Base-by-base conservation (phyloP, 225 moss, liverwort and hornwort species). In the Lunularia cruciata region DNA sequence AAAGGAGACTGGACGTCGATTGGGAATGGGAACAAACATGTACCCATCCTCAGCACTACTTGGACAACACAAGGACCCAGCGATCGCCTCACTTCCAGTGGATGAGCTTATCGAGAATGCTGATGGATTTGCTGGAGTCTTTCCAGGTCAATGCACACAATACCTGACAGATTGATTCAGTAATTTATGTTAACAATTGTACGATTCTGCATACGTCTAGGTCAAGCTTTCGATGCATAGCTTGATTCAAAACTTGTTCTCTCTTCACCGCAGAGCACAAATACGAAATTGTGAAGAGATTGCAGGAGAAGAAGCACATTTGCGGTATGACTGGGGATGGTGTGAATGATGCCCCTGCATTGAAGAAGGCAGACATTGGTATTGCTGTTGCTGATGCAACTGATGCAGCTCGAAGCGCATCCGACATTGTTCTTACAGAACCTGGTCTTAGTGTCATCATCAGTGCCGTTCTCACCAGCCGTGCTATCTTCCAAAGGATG, bases 71-170 rank as follows among this genome's bases (percentile, higher is more conserved):
- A 79, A 74, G 61, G 83, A 79, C 70, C 79, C 57, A 33, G 14
- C 79, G 18, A 76, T 83, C 49, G 69, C 76, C 18, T 69, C 32
- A 19, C 54, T 83, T 36, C 83, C 83, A 10, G 67, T 83, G 1
- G 83, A 83, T 58, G 79, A 83, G 56, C 83, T 83, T n/a, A 79
- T 83, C 39, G 83, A 83, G 70, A 76, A 83, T 47, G 83, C 83
- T 6, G 83, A 83, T 56, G 83, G 83, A n/a, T 83, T 83, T 36
- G 83, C 83, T 23, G 83, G 83, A 2, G 83, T 83, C 27, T 83
- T 83, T 67, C 83, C 83, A 73, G 83, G 83, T 83, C 43, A 20
- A 25, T 35, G n/a, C n/a, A n/a, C n/a, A n/a, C n/a, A n/a, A n/a
- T n/a, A n/a, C n/a, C n/a, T n/a, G n/a, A n/a, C n/a, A n/a, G n/a